Evolutionary conservation across 257 asterid genomes (phyloP).

Genomic region (Solanum chilense): DNA sequence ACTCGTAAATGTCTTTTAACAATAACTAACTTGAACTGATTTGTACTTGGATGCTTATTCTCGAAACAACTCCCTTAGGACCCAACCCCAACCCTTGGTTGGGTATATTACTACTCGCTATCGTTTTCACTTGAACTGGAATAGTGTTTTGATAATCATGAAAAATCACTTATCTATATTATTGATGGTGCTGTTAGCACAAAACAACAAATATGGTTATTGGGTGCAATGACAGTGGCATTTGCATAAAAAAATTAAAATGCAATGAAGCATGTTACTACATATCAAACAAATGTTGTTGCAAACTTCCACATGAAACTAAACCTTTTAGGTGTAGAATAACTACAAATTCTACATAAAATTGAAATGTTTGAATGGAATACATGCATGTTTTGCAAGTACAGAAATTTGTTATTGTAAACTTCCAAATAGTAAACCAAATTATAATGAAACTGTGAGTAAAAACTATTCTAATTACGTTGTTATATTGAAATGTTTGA

Average conservation of each 20-base stretch:
- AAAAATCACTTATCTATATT: neutral
- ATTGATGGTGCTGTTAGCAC: neutral
- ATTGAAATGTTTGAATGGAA: neutral
- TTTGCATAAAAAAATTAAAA: neutral
- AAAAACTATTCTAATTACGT: neutral
- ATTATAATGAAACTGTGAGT: neutral
- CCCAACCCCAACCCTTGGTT: too few species aligned
- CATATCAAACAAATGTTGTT: neutral
- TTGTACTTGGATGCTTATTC: too few species aligned
- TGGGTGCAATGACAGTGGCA: neutral
- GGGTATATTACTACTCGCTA: too few species aligned
- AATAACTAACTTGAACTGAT: too few species aligned
- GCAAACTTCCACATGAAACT: neutral
- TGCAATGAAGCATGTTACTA: neutral
- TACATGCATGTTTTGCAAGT: neutral
- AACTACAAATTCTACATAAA: neutral
- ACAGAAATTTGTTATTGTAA: neutral
- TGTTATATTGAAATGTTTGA: neutral
- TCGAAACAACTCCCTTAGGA: too few species aligned
- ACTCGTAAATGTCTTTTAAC: too few species aligned
- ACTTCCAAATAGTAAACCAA: neutral
- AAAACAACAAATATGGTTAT: neutral
- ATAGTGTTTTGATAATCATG: too few species aligned
- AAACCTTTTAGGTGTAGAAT: neutral
- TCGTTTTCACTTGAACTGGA: neutral